Evolutionary conservation across 192 early-diverging fungal species (phyloP).

Genomic region (Podochytrium sp.): DNA sequence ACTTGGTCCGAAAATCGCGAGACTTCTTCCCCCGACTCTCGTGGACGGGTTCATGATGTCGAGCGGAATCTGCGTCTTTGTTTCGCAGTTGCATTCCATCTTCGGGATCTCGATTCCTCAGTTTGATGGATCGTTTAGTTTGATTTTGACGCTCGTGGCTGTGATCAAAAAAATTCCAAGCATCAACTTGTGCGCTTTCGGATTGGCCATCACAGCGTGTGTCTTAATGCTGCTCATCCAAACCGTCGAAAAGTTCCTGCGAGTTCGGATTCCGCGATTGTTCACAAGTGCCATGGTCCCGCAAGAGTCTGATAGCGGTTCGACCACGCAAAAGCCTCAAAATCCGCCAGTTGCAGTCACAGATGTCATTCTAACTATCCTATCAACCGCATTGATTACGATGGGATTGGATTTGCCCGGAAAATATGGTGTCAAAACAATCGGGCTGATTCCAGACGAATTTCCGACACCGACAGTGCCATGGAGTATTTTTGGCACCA

Average conservation of each 20-base stretch:
- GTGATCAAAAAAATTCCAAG: background rate
- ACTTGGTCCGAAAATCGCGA: background rate
- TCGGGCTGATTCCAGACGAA: slow-evolving; percentile 11
- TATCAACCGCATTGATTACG: background rate
- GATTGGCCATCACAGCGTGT: background rate
- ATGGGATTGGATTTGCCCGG: background rate
- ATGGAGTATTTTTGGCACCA: background rate
- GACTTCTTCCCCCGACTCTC: background rate
- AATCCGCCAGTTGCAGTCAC: background rate
- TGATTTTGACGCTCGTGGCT: background rate
- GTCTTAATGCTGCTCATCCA: background rate
- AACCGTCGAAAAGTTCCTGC: background rate
- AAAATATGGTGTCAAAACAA: background rate
- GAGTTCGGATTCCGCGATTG: too few species aligned
- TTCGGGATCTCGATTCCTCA: slow-evolving; percentile 10
- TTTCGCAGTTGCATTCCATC: slow-evolving; percentile 7
- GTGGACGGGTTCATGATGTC: slow-evolving; percentile 10
- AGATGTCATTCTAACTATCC: slow-evolving; percentile 18
- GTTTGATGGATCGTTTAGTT: background rate
- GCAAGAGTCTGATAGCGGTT: too few species aligned
- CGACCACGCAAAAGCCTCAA: background rate
- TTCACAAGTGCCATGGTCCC: background rate
- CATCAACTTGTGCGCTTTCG: background rate
- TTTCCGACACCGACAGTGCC: slow-evolving; percentile 15
- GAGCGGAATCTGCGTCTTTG: background rate